Evolutionary conservation across 257 asterid genomes (phyloP).

Genomic region (Solanum paucissectum): DNA sequence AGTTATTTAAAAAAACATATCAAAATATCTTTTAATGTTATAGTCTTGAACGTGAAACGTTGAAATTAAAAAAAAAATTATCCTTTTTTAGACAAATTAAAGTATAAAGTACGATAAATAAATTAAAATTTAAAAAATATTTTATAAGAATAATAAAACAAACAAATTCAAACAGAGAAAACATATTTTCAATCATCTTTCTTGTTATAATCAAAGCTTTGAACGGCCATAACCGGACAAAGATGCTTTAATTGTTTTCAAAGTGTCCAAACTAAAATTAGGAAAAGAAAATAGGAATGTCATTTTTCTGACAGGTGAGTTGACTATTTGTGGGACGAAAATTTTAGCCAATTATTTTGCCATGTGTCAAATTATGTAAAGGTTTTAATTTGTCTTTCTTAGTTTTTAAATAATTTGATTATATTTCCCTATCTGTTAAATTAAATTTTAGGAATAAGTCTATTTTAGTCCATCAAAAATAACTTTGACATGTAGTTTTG

Average conservation of each 20-base stretch:
- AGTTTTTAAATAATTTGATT: neutral
- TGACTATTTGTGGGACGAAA: neutral
- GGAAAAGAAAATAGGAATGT: neutral
- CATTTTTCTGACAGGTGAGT: neutral
- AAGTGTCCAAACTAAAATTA: neutral
- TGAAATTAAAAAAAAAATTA: neutral
- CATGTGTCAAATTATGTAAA: neutral
- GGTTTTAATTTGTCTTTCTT: neutral
- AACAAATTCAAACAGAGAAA: neutral
- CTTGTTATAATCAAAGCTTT: neutral
- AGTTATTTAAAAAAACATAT: too few relatives aligned
- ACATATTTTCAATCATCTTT: neutral
- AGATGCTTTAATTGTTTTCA: neutral
- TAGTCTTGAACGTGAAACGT: accelerated
- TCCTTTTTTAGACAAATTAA: neutral
- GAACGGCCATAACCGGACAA: neutral
- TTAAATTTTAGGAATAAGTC: too few relatives aligned
- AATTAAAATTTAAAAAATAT: accelerated
- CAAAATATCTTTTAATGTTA: neutral
- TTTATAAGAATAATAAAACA: neutral
- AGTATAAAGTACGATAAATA: neutral
- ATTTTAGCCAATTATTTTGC: neutral
- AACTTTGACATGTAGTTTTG: neutral
- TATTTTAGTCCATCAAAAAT: too few relatives aligned
- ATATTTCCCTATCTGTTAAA: too few relatives aligned